Conservation (phyloP, 352 stramenopile species). For the Pythium aquatile region DNA sequence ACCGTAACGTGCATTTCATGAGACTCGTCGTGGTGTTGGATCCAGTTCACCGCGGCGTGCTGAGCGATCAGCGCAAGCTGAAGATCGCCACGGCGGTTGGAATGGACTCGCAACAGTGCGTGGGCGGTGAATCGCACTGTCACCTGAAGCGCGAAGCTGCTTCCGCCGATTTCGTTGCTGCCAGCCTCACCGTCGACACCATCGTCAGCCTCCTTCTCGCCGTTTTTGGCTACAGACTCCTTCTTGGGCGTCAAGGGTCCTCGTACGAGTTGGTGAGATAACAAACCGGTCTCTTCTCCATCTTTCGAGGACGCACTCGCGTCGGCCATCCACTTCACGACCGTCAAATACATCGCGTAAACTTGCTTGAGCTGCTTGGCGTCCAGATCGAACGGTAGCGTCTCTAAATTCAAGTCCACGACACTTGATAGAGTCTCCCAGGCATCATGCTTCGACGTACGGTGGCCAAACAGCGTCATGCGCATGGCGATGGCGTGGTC, state of each 20-base stretch:
- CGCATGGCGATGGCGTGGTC: constrained; percentile 50
- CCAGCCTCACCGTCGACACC: background rate
- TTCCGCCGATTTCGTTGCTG: constrained; percentile 8
- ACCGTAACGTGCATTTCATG: constrained; percentile 56
- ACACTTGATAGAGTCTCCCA: constrained; percentile 59
- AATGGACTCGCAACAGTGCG: constrained; percentile 40
- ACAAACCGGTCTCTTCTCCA: background rate
- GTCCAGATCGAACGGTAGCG: constrained; percentile 43
- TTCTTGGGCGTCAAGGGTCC: constrained; percentile 10
- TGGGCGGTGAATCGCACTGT: constrained; percentile 51
- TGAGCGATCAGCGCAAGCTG: constrained; percentile 39
- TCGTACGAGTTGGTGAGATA: constrained; percentile 20
- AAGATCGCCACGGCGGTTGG: constrained; percentile 35
- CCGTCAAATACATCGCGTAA: constrained; percentile 15
- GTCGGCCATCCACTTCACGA: constrained; percentile 11
- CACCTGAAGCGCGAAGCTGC: constrained; percentile 52
- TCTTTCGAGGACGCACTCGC: background rate
- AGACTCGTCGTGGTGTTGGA: constrained; percentile 38
- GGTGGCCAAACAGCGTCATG: constrained; percentile 56
- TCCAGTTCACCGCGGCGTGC: constrained; percentile 47
- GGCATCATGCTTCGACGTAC: constrained; percentile 32
- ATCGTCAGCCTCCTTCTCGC: constrained; percentile 2
- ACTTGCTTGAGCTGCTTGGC: constrained; percentile 35
- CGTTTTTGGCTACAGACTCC: background rate
- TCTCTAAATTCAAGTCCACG: constrained; percentile 56